phyloP scores from a whole-genome alignment of 2,329 filamentous ascomycete genomes.

The Lecanicillium sp. region DNA sequence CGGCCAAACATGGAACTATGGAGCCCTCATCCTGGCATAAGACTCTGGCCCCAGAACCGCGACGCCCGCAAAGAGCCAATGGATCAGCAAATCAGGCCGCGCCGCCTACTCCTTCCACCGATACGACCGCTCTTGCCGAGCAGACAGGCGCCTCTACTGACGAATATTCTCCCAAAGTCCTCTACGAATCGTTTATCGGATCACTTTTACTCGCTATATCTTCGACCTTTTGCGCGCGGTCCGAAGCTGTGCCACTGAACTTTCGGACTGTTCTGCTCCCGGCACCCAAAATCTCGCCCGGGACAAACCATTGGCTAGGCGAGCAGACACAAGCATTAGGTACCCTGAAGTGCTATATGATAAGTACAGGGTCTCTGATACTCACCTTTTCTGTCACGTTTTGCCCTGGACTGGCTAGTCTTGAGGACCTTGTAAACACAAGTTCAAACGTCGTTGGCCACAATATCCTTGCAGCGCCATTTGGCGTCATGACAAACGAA shows the following conservation, averaged over 20 bases:
- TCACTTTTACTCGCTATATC: slow-evolving; percentile 47
- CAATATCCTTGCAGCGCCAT: slow-evolving; percentile 48
- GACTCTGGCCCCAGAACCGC: not conserved
- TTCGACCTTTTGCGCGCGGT: slow-evolving; percentile 41
- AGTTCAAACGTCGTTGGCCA: slow-evolving; percentile 36
- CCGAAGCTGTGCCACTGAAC: slow-evolving; percentile 47
- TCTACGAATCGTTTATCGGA: slow-evolving; percentile 49
- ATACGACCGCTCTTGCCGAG: slow-evolving; percentile 16
- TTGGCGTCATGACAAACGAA: slow-evolving; percentile 37
- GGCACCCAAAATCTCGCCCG: slow-evolving; percentile 23
- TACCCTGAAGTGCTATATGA: slow-evolving; percentile 49
- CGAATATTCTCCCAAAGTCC: slow-evolving; percentile 31
- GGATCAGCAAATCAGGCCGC: not conserved
- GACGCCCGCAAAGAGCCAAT: not conserved
- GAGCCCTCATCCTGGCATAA: slow-evolving; percentile 9
- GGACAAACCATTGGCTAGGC: slow-evolving; percentile 24
- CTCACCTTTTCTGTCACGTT: slow-evolving; percentile 43
- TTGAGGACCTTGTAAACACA: slow-evolving; percentile 37
- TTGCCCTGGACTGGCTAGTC: slow-evolving; percentile 41
- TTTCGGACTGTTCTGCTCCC: slow-evolving; percentile 46
- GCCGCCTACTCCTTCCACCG: slow-evolving; percentile 16
- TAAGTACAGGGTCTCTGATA: slow-evolving; percentile 49
- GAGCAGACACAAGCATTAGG: slow-evolving; percentile 33
- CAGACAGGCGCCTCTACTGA: slow-evolving; percentile 20
- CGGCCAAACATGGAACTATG: not conserved